A percentile compares a stretch with the other conserved stretches of the same genome.
phyloP scores from a whole-genome alignment of 441 rosid species.

The Corymbia calophylla region DNA sequence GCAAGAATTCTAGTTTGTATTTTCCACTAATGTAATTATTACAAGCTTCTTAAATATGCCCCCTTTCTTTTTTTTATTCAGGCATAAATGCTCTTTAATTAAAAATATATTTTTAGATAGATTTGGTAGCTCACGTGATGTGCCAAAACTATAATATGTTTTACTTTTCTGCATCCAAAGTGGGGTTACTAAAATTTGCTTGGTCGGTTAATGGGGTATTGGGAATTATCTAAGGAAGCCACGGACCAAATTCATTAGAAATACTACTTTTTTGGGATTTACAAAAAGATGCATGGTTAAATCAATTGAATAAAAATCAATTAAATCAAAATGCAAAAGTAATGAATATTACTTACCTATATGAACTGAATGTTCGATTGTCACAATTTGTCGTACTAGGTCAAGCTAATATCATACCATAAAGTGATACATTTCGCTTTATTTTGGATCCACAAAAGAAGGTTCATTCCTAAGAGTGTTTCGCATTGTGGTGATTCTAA shows the following conservation, averaged over 20 bases:
- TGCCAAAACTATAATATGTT: not conserved
- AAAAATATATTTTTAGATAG: not conserved
- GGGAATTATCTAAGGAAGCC: too few relatives aligned
- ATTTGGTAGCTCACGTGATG: not conserved
- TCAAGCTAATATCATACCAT: not conserved
- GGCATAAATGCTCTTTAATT: too few relatives aligned
- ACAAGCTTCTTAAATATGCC: not conserved
- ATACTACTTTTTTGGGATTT: not conserved
- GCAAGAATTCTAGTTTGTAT: too few relatives aligned
- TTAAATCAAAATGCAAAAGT: not conserved
- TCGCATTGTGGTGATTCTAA: not conserved
- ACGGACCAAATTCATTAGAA: accelerated
- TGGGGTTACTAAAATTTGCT: not conserved
- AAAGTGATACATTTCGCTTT: not conserved
- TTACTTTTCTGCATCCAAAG: not conserved
- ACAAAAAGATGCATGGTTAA: not conserved
- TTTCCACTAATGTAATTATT: too few relatives aligned
- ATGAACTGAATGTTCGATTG: not conserved
- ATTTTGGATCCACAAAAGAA: not conserved
- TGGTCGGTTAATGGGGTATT: too few relatives aligned
- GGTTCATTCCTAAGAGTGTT: not conserved
- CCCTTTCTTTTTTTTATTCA: not conserved
- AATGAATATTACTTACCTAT: not conserved
- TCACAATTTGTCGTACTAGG: not conserved
- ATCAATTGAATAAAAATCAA: accelerated